A percentile compares a stretch with the other conserved stretches of the same genome.
phyloP scores from a whole-genome alignment of 768 basidiomycete genomes.

The Mycena epipterygia region DNA sequence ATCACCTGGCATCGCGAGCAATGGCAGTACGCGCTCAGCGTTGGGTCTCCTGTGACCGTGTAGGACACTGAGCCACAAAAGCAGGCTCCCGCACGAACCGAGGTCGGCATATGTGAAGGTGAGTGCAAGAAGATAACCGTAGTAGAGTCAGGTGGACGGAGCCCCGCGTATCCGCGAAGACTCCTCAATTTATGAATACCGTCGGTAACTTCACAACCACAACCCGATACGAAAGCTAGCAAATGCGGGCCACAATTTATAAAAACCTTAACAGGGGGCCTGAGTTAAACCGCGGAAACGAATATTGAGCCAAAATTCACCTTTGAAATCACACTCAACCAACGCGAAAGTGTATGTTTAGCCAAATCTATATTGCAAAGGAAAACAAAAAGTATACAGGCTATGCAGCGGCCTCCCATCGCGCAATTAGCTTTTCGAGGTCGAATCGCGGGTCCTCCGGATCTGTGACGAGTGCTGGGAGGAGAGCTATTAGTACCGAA shows the following conservation, averaged over 20 bases:
- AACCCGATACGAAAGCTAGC: background rate
- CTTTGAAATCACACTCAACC: slow-evolving; percentile 17
- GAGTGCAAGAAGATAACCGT: background rate
- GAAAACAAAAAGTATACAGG: slow-evolving; percentile 26
- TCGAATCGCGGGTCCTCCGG: slow-evolving; percentile 97
- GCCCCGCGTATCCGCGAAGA: background rate
- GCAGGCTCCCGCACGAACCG: slow-evolving; percentile 63
- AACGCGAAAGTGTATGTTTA: slow-evolving; percentile 4
- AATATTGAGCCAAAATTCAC: background rate
- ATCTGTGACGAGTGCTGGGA: slow-evolving; percentile 70
- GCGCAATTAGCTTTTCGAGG: slow-evolving; percentile 88
- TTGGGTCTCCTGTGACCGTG: slow-evolving; percentile 59
- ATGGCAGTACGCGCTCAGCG: slow-evolving; percentile 76
- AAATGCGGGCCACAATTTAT: no score
- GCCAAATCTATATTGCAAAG: slow-evolving; percentile 32
- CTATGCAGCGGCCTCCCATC: slow-evolving; percentile 64
- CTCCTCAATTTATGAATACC: background rate
- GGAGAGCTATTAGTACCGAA: slow-evolving; percentile 5
- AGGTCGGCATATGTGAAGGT: slow-evolving; percentile 7
- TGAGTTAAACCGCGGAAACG: background rate
- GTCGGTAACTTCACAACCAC: background rate
- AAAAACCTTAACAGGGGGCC: no score
- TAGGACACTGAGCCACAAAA: slow-evolving; percentile 70
- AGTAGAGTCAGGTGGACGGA: slow-evolving; percentile 22
- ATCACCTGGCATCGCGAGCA: slow-evolving; percentile 78